These are phyloP conservation scores for Xylariaceae sp. DNA, from an alignment of 2,329 filamentous ascomycete species.

Conservation along the genomic window DNA sequence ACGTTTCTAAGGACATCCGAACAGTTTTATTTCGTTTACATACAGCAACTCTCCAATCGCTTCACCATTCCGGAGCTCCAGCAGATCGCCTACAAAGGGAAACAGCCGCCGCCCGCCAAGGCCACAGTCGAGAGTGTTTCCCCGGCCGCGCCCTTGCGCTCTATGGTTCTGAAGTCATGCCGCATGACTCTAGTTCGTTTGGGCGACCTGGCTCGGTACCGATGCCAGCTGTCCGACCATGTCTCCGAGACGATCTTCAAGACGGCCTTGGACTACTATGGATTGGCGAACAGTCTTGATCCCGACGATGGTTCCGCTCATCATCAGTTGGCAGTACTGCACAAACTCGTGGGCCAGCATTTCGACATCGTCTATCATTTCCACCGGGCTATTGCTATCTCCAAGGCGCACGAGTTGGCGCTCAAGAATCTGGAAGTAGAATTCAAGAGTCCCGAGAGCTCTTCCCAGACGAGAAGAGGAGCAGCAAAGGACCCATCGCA, in stretches of 20 bases:
- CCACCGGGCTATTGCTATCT: slow-evolving; percentile 72
- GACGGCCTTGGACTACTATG: slow-evolving; percentile 77
- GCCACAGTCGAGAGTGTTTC: slow-evolving; percentile 41
- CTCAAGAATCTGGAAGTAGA: slow-evolving; percentile 72
- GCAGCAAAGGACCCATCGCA: slow-evolving; percentile 50
- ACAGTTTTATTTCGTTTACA: slow-evolving; percentile 81
- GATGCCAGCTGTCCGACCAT: slow-evolving; percentile 66
- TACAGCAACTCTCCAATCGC: slow-evolving; percentile 65
- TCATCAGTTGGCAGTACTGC: slow-evolving; percentile 86
- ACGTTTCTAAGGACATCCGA: slow-evolving; percentile 83
- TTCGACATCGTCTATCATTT: slow-evolving; percentile 85
- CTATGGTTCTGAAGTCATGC: slow-evolving; percentile 65
- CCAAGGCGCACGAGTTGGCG: slow-evolving; percentile 69
- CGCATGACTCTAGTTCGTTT: slow-evolving; percentile 80
- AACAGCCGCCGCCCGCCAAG: slow-evolving; percentile 38
- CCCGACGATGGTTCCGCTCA: slow-evolving; percentile 76
- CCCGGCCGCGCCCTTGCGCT: slow-evolving; percentile 42
- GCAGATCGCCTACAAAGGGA: slow-evolving; percentile 39
- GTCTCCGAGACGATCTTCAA: slow-evolving; percentile 64
- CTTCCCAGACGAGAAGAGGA: slow-evolving; percentile 32
- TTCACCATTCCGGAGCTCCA: slow-evolving; percentile 51
- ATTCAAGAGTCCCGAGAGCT: slow-evolving; percentile 54
- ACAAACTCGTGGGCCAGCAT: slow-evolving; percentile 70
- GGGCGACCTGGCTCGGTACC: slow-evolving; percentile 86
- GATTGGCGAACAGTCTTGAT: slow-evolving; percentile 70